Conservation (phyloP, 345 rosid genomes). For the Murraya koenigii region DNA sequence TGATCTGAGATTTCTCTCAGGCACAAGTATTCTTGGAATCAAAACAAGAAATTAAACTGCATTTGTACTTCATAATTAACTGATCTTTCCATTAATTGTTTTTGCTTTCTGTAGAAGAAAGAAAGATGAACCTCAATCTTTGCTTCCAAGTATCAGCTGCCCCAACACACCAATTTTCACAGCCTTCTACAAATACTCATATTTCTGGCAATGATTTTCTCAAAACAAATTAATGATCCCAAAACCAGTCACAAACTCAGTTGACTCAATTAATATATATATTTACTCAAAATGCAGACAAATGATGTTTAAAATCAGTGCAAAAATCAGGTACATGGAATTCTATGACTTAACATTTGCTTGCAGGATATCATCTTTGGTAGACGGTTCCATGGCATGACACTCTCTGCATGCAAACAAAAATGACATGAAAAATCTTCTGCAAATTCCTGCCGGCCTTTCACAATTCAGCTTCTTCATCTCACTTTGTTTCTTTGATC, state of each 20-base stretch:
- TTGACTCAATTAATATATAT: not conserved
- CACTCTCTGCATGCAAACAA: conserved; percentile 65
- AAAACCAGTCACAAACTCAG: conserved; percentile 10
- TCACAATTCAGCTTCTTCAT: conserved; percentile 15
- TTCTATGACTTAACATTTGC: not conserved
- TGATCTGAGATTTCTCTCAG: not conserved
- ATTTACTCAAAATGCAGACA: not conserved
- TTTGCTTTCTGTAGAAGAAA: not conserved
- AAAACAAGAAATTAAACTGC: not conserved
- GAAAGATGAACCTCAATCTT: not conserved
- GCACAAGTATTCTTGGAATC: not conserved
- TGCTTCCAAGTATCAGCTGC: not conserved
- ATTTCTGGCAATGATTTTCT: conserved; percentile 1
- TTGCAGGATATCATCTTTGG: conserved; percentile 22
- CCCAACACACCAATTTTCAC: not conserved
- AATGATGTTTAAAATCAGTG: not conserved
- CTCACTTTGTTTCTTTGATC: conserved; percentile 9
- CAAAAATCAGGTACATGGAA: not conserved
- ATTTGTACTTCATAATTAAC: not conserved
- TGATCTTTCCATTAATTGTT: not conserved
- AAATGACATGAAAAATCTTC: conserved; percentile 49
- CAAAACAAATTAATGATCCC: conserved; percentile 3
- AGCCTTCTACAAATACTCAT: not conserved
- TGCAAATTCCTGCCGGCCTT: conserved; percentile 34
- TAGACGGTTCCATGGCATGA: conserved; percentile 80